Evolutionary conservation across 148 eudicot genomes (phyloP).

Genomic region (Camellia granthamiana): DNA sequence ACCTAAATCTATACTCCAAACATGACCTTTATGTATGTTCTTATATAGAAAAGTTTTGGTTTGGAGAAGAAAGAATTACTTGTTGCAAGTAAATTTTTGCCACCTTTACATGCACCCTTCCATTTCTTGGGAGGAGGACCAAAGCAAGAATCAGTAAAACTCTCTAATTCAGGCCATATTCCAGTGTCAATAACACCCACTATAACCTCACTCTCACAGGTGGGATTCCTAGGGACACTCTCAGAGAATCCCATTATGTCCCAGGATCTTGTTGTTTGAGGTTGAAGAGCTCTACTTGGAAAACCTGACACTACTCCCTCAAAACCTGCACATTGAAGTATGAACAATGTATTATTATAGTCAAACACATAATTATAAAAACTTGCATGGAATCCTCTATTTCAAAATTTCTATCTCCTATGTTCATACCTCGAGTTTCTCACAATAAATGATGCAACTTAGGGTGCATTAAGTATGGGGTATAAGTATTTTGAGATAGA

Average conservation of each 20-base stretch:
- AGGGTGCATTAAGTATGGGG: too few relatives aligned
- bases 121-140: slow-evolving; percentile 52
- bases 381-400: too few relatives aligned
- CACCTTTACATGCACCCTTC: slow-evolving; percentile 48
- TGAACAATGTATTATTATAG: too few relatives aligned
- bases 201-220: slow-evolving; percentile 34
- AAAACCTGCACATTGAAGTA: slow-evolving; percentile 19
- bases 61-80: slow-evolving; percentile 25
- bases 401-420: too few relatives aligned
- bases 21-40: too few relatives aligned
- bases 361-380: neutral
- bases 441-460: too few relatives aligned
- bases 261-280: slow-evolving; percentile 70
- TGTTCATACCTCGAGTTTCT: too few relatives aligned
- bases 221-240: slow-evolving; percentile 5
- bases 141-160: slow-evolving; percentile 48
- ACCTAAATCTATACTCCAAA: too few relatives aligned
- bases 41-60: too few relatives aligned
- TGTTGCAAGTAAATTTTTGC: slow-evolving; percentile 55
- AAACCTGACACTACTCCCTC: slow-evolving; percentile 49
- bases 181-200: slow-evolving; percentile 52
- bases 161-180: slow-evolving; percentile 56
- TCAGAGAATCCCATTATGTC: slow-evolving; percentile 47
- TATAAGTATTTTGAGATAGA: too few relatives aligned
- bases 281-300: slow-evolving; percentile 36